Conservation (phyloP, 2,329 filamentous ascomycete genomes). For the Talaromyces funiculosus region DNA sequence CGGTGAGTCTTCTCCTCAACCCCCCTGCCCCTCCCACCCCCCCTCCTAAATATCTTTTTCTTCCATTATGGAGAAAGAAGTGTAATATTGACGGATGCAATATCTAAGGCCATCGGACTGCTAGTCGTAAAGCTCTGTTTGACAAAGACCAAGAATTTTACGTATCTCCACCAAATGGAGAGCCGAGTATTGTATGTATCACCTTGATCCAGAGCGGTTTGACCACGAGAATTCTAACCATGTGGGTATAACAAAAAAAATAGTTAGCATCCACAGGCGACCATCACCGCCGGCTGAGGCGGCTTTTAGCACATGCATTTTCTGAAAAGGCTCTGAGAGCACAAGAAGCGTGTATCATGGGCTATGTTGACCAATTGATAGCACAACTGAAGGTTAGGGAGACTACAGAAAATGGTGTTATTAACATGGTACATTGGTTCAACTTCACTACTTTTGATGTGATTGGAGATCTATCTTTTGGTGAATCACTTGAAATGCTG, state of each 20-base stretch:
- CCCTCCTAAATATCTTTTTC: no score
- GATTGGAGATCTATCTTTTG: slow-evolving; percentile 38
- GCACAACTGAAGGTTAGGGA: slow-evolving; percentile 14
- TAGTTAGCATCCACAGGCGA: slow-evolving; percentile 16
- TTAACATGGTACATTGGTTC: slow-evolving; percentile 31
- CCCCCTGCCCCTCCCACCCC: no score
- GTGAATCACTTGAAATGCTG: slow-evolving; percentile 36
- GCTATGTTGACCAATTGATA: slow-evolving; percentile 23
- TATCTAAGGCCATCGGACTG: slow-evolving; percentile 2
- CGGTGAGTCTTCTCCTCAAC: no score
- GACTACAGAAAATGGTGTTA: slow-evolving; percentile 2
- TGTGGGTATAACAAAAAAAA: background rate
- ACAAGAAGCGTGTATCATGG: slow-evolving; percentile 19
- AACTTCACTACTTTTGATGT: slow-evolving; percentile 38
- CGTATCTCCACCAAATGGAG: background rate
- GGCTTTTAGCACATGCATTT: slow-evolving; percentile 27
- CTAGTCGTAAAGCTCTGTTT: background rate
- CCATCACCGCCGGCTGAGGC: slow-evolving; percentile 22
- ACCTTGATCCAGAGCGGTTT: background rate
- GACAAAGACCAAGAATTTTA: slow-evolving; percentile 27
- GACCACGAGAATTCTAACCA: background rate
- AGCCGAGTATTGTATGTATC: background rate
- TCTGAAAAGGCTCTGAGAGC: slow-evolving; percentile 26
- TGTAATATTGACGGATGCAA: no score
- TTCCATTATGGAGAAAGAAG: no score